Evolutionary conservation across 176 grass and related monocot genomes (phyloP).

Genomic region (Metroxylon sagu): DNA sequence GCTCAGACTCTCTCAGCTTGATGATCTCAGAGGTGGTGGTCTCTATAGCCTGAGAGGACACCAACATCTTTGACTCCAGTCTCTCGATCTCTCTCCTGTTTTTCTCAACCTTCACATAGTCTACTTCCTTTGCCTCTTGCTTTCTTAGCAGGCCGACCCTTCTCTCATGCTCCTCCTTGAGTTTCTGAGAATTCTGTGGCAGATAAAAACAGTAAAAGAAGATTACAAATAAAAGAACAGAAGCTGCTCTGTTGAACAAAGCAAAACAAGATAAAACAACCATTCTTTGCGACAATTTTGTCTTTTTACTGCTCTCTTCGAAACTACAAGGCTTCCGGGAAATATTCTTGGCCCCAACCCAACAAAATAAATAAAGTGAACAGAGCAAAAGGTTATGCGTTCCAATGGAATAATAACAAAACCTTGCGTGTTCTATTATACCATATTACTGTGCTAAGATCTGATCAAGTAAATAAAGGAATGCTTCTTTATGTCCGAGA

Average conservation of each 20-base stretch:
- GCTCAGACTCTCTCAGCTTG: slow-evolving; percentile 78
- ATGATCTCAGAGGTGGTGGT: slow-evolving; percentile 92
- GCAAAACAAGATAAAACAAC: slow-evolving; percentile 4
- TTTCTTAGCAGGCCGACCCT: slow-evolving; percentile 70
- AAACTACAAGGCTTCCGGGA: slow-evolving; percentile 13
- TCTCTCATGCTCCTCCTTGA: slow-evolving; percentile 84
- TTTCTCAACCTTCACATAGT: slow-evolving; percentile 96
- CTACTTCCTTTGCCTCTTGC: slow-evolving; percentile 74
- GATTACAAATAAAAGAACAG: neutral
- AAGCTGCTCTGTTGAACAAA: too few species aligned
- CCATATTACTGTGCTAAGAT: too few species aligned
- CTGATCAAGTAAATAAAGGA: too few species aligned
- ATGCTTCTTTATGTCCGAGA: too few species aligned
- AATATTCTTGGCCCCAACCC: slow-evolving; percentile 24
- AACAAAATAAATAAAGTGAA: slow-evolving; percentile 17
- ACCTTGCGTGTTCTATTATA: too few species aligned
- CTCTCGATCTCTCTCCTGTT: slow-evolving; percentile 96
- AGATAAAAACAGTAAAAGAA: slow-evolving; percentile 12
- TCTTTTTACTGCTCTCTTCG: slow-evolving; percentile 19
- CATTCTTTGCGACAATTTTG: slow-evolving; percentile 33
- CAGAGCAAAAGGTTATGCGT: slow-evolving; percentile 23
- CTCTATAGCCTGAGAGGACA: slow-evolving; percentile 87
- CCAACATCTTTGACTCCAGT: slow-evolving; percentile 91
- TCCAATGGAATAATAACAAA: neutral
- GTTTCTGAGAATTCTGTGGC: slow-evolving; percentile 61